A percentile compares a stretch with the other conserved stretches of the same genome.
Conservation (phyloP, 768 basidiomycete genomes). For the Tubosaeta brunneosetosa region DNA sequence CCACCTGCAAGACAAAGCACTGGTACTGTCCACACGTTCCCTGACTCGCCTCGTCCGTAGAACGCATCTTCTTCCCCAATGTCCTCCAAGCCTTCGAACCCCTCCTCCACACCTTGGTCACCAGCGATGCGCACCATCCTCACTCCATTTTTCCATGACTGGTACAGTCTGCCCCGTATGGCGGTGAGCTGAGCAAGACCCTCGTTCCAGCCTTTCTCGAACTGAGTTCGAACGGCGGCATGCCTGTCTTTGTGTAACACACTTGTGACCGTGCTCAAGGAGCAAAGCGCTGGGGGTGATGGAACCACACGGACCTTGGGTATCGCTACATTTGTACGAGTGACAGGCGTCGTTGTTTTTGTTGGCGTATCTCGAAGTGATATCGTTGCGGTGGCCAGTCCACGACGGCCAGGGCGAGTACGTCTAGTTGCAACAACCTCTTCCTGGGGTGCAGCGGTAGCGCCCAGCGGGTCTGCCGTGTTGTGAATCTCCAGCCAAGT, state of each 20-base stretch:
- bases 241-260: constrained; percentile 32
- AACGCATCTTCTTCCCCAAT: constrained; percentile 29
- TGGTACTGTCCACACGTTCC: constrained; percentile 21
- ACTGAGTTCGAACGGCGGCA: constrained; percentile 43
- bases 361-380: constrained; percentile 43
- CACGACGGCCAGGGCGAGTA: constrained; percentile 47
- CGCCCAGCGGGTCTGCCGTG: neutral
- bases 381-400: constrained; percentile 62
- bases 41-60: constrained; percentile 8
- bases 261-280: constrained; percentile 43
- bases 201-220: constrained; percentile 59
- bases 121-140: constrained; percentile 39
- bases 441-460: neutral
- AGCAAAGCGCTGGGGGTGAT: constrained; percentile 42
- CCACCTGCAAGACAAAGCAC: constrained; percentile 39
- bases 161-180: constrained; percentile 41
- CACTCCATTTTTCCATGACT: constrained; percentile 45
- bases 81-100: constrained; percentile 33
- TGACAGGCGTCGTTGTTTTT: constrained; percentile 11
- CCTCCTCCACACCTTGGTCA: constrained; percentile 26
- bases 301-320: constrained; percentile 57
- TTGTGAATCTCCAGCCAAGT: constrained; percentile 41
- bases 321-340: constrained; percentile 7
- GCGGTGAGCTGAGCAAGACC: constrained; percentile 51
- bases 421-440: constrained; percentile 12